Percentiles rank a stretch among this genome's conserved stretches.
phyloP scores from a whole-genome alignment of 2,329 filamentous ascomycete genomes.

The Drechmeria coniospora region DNA sequence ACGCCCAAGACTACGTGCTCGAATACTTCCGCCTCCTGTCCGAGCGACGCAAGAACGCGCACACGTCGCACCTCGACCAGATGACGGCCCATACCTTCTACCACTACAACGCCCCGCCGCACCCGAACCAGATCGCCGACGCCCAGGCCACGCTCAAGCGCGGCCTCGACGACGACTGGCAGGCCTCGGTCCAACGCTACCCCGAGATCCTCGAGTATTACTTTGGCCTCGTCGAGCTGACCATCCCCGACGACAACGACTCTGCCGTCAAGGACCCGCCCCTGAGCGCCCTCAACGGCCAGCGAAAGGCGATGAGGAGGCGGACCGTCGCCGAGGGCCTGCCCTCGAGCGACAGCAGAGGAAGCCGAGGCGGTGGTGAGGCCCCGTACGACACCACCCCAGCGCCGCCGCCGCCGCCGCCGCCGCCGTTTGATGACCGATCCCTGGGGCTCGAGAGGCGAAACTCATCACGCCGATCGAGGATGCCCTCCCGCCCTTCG shows the following conservation, averaged over 20 bases:
- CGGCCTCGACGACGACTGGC: conserved; percentile 68
- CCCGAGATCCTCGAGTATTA: conserved; percentile 74
- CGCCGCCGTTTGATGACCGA: conserved; percentile 7
- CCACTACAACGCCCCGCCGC: conserved; percentile 41
- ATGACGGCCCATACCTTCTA: conserved; percentile 39
- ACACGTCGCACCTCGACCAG: conserved; percentile 38
- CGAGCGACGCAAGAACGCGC: conserved; percentile 42
- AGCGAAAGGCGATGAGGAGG: conserved; percentile 32
- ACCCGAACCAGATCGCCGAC: conserved; percentile 45
- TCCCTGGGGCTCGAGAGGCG: conserved; percentile 4
- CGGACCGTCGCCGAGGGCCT: conserved; percentile 18
- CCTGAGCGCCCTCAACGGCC: conserved; percentile 34
- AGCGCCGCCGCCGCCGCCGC: conserved; percentile 2
- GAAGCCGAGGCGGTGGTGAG: no score
- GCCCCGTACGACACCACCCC: conserved; percentile 2
- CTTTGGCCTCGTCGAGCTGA: conserved; percentile 53
- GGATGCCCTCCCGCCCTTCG: not conserved
- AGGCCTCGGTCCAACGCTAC: conserved; percentile 57
- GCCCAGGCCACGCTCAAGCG: conserved; percentile 53
- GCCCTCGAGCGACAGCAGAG: conserved; percentile 10
- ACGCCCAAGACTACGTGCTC: conserved; percentile 53
- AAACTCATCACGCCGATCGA: conserved; percentile 1
- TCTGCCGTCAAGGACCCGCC: conserved; percentile 43
- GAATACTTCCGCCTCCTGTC: conserved; percentile 48
- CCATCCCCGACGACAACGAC: conserved; percentile 47